phyloP scores from a whole-genome alignment of 2,329 filamentous ascomycete genomes.

The Blastomyces silverae region DNA sequence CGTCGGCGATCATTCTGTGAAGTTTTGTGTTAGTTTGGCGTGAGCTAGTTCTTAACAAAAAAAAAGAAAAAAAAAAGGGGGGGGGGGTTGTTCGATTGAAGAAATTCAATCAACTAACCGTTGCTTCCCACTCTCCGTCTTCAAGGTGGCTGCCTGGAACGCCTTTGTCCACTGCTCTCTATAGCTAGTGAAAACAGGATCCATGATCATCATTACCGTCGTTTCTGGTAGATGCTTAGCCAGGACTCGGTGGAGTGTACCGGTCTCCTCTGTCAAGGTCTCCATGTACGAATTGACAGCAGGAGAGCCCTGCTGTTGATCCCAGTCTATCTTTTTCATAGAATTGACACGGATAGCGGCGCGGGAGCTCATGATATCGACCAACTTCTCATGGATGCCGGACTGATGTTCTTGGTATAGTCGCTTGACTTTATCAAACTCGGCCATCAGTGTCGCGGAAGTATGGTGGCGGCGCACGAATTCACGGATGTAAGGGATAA shows the following conservation, averaged over 20 bases:
- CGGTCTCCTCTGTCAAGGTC: slow-evolving; percentile 76
- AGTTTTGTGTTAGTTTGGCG: slow-evolving; percentile 19
- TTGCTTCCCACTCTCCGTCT: slow-evolving; percentile 60
- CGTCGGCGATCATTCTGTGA: slow-evolving; percentile 65
- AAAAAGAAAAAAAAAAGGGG: slow-evolving; percentile 26
- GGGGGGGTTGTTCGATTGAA: background rate
- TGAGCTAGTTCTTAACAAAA: slow-evolving; percentile 23
- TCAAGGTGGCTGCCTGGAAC: slow-evolving; percentile 58
- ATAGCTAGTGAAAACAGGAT: slow-evolving; percentile 74
- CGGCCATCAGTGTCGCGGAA: slow-evolving; percentile 58
- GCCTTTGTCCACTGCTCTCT: slow-evolving; percentile 69
- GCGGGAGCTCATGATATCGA: slow-evolving; percentile 82
- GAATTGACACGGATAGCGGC: slow-evolving; percentile 66
- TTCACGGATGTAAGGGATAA: slow-evolving; percentile 86
- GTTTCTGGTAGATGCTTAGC: slow-evolving; percentile 72
- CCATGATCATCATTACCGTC: slow-evolving; percentile 75
- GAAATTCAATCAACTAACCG: slow-evolving; percentile 50
- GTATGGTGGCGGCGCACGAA: slow-evolving; percentile 71
- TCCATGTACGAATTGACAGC: slow-evolving; percentile 71
- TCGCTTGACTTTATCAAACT: slow-evolving; percentile 82
- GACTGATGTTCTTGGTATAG: slow-evolving; percentile 83
- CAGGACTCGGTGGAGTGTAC: slow-evolving; percentile 74
- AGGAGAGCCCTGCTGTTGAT: slow-evolving; percentile 44
- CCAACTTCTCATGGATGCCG: slow-evolving; percentile 84
- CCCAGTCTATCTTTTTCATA: slow-evolving; percentile 71